These are phyloP conservation scores for Puccinia triticina DNA, from an alignment of 1,284 basidiomycete species.

Conservation along the genomic window DNA sequence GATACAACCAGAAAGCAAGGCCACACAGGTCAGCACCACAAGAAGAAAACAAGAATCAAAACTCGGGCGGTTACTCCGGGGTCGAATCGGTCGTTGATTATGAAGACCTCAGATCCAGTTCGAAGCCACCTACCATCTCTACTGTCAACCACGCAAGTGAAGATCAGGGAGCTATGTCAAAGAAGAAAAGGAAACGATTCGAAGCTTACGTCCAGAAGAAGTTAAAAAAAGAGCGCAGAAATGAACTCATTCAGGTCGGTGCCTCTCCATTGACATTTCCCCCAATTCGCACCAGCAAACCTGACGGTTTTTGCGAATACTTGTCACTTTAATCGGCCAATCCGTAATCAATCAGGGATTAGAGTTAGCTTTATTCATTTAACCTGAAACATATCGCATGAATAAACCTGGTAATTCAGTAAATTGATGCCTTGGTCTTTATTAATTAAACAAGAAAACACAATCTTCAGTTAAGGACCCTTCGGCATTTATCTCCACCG, in stretches of 20 bases:
- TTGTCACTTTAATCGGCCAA: neutral
- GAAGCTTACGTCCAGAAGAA: constrained; percentile 74
- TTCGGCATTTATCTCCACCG: constrained; percentile 43
- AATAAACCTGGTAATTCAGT: neutral
- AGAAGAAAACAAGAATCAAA: neutral
- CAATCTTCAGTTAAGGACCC: constrained; percentile 50
- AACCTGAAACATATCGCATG: neutral
- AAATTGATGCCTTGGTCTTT: neutral
- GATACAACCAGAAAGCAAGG: constrained; percentile 51
- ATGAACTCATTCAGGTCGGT: constrained; percentile 42
- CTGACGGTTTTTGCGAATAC: neutral
- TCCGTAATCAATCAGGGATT: constrained; percentile 16
- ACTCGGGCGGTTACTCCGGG: neutral
- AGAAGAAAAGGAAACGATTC: constrained; percentile 75
- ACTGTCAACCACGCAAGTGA: neutral
- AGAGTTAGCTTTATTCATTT: constrained; percentile 15
- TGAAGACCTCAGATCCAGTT: constrained; percentile 4
- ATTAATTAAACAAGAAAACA: constrained; percentile 31
- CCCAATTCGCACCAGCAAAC: neutral
- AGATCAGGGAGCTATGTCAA: constrained; percentile 63
- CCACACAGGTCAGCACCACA: constrained; percentile 27
- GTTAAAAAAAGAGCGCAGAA: constrained; percentile 47
- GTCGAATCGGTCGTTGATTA: constrained; percentile 22
- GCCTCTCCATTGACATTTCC: neutral
- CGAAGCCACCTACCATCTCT: neutral